phyloP scores from a whole-genome alignment of 495 filamentous ascomycete species.

The Hypoxylon cercidicola region DNA sequence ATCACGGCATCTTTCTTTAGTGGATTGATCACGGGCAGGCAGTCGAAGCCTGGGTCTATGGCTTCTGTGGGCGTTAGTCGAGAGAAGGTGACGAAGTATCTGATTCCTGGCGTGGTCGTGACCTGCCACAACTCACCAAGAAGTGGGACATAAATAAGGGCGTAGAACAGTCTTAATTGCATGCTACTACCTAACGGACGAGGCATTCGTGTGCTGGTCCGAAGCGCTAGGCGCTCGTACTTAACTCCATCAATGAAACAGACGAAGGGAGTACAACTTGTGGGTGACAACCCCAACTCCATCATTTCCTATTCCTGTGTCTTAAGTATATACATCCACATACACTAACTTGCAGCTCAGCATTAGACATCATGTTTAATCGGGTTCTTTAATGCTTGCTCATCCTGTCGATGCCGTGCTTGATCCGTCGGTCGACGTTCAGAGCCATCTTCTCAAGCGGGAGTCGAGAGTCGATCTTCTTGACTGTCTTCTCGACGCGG shows the following conservation, averaged over 20 bases:
- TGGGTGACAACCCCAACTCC: constrained; percentile 14
- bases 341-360: not conserved
- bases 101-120: constrained; percentile 45
- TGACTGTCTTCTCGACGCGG: constrained; percentile 52
- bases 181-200: not conserved
- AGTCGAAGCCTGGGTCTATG: constrained; percentile 49
- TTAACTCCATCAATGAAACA: not conserved
- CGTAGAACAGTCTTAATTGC: too few species aligned
- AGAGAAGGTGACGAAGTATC: constrained; percentile 37
- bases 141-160: constrained; percentile 6
- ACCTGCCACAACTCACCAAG: constrained; percentile 60
- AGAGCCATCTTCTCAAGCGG: constrained; percentile 59
- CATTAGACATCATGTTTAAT: not conserved
- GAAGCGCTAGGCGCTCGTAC: constrained; percentile 31
- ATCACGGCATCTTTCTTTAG: constrained; percentile 57
- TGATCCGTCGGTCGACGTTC: constrained; percentile 53
- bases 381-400: constrained; percentile 13
- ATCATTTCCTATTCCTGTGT: not conserved
- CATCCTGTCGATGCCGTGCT: constrained; percentile 50
- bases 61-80: constrained; percentile 53
- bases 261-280: constrained; percentile 16
- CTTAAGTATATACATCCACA: constrained; percentile 2
- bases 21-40: constrained; percentile 20
- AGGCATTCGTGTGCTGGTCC: constrained; percentile 1
- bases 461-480: constrained; percentile 51